A percentile compares a stretch with the other conserved stretches of the same genome.
These are phyloP conservation scores for Karstenula rhodostoma DNA, from an alignment of 2,329 filamentous ascomycete species.

Conservation along the genomic window DNA sequence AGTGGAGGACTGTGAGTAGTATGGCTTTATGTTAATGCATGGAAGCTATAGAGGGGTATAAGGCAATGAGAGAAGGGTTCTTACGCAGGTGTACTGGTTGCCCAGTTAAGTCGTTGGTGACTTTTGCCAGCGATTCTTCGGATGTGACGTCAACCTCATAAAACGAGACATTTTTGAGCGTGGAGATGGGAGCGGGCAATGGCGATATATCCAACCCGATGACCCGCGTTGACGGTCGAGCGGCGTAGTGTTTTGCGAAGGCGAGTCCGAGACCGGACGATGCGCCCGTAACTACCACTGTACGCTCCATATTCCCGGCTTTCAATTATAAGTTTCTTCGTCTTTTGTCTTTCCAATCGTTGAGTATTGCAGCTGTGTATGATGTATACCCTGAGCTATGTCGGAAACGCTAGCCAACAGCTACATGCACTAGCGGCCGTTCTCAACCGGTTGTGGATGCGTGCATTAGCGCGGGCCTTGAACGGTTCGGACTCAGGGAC, in stretches of 20 bases:
- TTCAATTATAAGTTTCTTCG: background rate
- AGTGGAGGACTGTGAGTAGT: constrained; percentile 51
- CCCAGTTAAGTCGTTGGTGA: constrained; percentile 26
- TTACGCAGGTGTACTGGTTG: constrained; percentile 43
- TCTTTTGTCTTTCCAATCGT: background rate
- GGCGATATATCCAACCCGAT: constrained; percentile 32
- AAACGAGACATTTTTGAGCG: constrained; percentile 16
- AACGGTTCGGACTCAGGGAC: background rate
- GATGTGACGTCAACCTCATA: constrained; percentile 21
- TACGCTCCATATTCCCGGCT: constrained; percentile 48
- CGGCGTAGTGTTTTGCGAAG: constrained; percentile 49
- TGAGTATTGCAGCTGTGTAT: no score
- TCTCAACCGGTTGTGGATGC: background rate
- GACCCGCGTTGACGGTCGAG: constrained; percentile 20
- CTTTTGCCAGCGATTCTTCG: constrained; percentile 16
- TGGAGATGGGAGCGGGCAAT: constrained; percentile 10
- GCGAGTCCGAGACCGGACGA: constrained; percentile 88
- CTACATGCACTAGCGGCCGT: background rate
- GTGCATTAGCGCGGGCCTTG: constrained; percentile 10
- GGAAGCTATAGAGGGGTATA: no score
- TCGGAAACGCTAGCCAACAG: background rate
- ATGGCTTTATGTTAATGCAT: no score
- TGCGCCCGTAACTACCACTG: constrained; percentile 89
- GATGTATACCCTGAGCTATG: background rate
- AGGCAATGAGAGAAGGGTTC: background rate